These are phyloP conservation scores for Gyrodon lividus DNA, from an alignment of 768 basidiomycete genomes.

Conservation along the genomic window DNA sequence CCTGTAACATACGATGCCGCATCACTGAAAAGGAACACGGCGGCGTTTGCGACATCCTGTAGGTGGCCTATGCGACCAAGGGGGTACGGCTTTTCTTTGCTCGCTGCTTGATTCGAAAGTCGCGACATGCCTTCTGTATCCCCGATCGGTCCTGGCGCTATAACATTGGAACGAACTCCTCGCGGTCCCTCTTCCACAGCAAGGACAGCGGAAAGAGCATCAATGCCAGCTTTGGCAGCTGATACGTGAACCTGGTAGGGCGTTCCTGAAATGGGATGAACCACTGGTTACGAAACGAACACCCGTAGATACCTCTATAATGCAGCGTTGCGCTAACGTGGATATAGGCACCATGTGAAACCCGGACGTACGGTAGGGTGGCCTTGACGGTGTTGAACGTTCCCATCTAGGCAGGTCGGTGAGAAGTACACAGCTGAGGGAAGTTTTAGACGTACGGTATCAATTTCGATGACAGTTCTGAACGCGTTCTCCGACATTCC, in stretches of 20 bases:
- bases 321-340: slow-evolving; percentile 90
- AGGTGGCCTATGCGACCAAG: slow-evolving; percentile 57
- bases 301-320: slow-evolving; percentile 56
- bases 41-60: slow-evolving; percentile 66
- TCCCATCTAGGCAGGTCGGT: slow-evolving; percentile 57
- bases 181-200: slow-evolving; percentile 94
- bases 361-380: slow-evolving; percentile 71
- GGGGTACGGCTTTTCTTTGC: slow-evolving; percentile 11
- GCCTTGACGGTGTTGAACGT: slow-evolving; percentile 96
- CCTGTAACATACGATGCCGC: slow-evolving; percentile 78
- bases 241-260: slow-evolving; percentile 93
- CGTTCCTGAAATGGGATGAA: slow-evolving; percentile 44
- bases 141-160: slow-evolving; percentile 80
- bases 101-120: slow-evolving; percentile 33
- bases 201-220: slow-evolving; percentile 81
- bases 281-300: not conserved
- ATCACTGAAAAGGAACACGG: slow-evolving; percentile 80
- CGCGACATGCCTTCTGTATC: slow-evolving; percentile 75
- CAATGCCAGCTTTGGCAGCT: slow-evolving; percentile 92
- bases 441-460: slow-evolving; percentile 56
- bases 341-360: slow-evolving; percentile 77
- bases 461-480: slow-evolving; percentile 90
- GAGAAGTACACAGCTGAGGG: not conserved
- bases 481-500: slow-evolving; percentile 88
- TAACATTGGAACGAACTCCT: slow-evolving; percentile 89